Evolutionary conservation across 1,284 basidiomycete species (phyloP).

Genomic region (Microbotryum lychnidis-dioicae): DNA sequence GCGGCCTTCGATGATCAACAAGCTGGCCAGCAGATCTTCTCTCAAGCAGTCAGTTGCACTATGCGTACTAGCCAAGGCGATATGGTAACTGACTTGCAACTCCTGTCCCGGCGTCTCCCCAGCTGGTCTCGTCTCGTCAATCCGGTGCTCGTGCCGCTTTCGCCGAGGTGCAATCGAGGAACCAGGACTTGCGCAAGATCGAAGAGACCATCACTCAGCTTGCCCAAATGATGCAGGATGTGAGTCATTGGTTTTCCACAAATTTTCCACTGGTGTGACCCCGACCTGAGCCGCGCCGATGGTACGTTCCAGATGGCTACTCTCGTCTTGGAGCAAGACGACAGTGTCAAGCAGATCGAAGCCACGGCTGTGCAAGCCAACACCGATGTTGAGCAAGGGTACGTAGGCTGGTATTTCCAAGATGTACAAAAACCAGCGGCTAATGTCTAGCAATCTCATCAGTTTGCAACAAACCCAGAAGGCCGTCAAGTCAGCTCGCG

Average conservation of each 20-base stretch:
- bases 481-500: conserved; percentile 63
- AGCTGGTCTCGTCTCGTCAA: conserved; percentile 76
- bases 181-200: conserved; percentile 78
- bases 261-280: not conserved
- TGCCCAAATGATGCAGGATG: conserved; percentile 60
- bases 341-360: conserved; percentile 59
- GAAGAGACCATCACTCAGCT: conserved; percentile 80
- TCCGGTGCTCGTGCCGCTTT: conserved; percentile 75
- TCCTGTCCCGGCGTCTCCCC: not conserved
- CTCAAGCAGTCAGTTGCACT: conserved; percentile 61
- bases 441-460: not conserved
- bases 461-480: conserved; percentile 57
- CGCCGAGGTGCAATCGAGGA: conserved; percentile 82
- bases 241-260: not conserved
- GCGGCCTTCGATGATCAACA: conserved; percentile 61
- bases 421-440: not conserved
- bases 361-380: conserved; percentile 55
- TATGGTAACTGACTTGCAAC: not conserved
- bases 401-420: conserved; percentile 34
- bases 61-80: not conserved
- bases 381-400: conserved; percentile 63
- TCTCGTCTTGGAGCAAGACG: conserved; percentile 69
- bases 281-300: conserved; percentile 46
- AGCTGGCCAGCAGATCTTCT: conserved; percentile 68
- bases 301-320: conserved; percentile 55